A percentile compares a stretch with the other conserved stretches of the same genome.
phyloP scores from a whole-genome alignment of 2,329 filamentous ascomycete genomes.

The Aurifilum marmelostoma region DNA sequence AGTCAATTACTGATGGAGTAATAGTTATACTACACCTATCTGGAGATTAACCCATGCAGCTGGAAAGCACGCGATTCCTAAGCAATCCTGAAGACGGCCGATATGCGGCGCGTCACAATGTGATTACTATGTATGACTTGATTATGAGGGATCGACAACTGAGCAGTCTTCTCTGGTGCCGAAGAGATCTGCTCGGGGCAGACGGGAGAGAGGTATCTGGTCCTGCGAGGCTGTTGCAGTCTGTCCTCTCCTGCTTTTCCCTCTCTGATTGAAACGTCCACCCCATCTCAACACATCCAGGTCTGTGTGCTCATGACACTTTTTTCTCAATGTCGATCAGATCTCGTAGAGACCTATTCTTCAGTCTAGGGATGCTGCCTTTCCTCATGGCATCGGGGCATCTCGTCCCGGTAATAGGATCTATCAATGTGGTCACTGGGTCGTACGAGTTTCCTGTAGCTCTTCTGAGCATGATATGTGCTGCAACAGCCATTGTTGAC shows the following conservation, averaged over 20 bases:
- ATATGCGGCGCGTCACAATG: neutral
- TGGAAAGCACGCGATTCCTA: neutral
- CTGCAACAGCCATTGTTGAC: slow-evolving; percentile 3
- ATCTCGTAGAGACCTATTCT: neutral
- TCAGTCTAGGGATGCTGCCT: neutral
- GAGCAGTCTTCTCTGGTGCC: neutral
- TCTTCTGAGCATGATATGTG: slow-evolving; percentile 9
- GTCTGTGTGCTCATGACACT: neutral
- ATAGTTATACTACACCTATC: neutral
- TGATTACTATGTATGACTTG: neutral
- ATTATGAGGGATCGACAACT: neutral
- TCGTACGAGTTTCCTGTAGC: slow-evolving; percentile 4
- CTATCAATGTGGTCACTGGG: slow-evolving; percentile 1
- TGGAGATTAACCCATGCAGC: neutral
- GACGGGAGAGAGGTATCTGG: neutral
- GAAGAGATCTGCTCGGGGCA: neutral
- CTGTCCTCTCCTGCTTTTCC: neutral
- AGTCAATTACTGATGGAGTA: neutral
- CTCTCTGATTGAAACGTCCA: neutral
- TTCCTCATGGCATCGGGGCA: neutral
- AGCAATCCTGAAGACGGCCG: neutral
- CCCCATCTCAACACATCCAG: neutral
- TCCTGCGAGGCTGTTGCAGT: neutral
- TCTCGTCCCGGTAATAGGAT: slow-evolving; percentile 5
- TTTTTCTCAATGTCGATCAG: neutral